These are phyloP conservation scores for Boletus semigastroideus DNA, from an alignment of 1,284 basidiomycete genomes.

Conservation along the genomic window DNA sequence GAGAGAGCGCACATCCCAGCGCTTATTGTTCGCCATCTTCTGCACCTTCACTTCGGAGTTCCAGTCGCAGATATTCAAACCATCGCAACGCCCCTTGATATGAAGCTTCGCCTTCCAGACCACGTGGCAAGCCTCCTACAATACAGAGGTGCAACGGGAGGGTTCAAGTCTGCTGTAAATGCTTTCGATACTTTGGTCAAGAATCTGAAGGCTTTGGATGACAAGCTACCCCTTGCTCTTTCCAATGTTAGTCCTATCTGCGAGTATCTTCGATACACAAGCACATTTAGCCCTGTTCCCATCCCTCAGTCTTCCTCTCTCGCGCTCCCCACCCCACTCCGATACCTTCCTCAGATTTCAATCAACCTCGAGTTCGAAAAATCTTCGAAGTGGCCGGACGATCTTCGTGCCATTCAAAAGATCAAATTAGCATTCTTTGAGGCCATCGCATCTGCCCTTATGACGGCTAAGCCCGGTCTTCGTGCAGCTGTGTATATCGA, in stretches of 20 bases:
- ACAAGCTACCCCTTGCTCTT: constrained; percentile 80
- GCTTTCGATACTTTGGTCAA: constrained; percentile 85
- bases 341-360: constrained; percentile 70
- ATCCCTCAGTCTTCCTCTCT: constrained; percentile 50
- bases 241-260: constrained; percentile 76
- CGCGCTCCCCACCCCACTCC: constrained; percentile 56
- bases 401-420: constrained; percentile 89
- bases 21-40: constrained; percentile 73
- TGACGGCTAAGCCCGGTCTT: constrained; percentile 50
- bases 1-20: constrained; percentile 80
- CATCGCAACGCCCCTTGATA: constrained; percentile 66
- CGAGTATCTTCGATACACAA: constrained; percentile 80
- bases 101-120: constrained; percentile 67
- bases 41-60: constrained; percentile 76
- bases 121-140: constrained; percentile 50
- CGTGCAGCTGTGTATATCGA: constrained; percentile 61
- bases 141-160: constrained; percentile 48
- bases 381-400: constrained; percentile 94
- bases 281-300: constrained; percentile 67
- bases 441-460: constrained; percentile 65
- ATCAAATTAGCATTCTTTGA: constrained; percentile 95
- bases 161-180: constrained; percentile 76
- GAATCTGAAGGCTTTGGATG: constrained; percentile 75
- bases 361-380: constrained; percentile 87
- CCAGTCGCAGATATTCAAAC: constrained; percentile 48